phyloP scores from a whole-genome alignment of 1,284 basidiomycete genomes.

The Sporisorium iseilematis-ciliati region DNA sequence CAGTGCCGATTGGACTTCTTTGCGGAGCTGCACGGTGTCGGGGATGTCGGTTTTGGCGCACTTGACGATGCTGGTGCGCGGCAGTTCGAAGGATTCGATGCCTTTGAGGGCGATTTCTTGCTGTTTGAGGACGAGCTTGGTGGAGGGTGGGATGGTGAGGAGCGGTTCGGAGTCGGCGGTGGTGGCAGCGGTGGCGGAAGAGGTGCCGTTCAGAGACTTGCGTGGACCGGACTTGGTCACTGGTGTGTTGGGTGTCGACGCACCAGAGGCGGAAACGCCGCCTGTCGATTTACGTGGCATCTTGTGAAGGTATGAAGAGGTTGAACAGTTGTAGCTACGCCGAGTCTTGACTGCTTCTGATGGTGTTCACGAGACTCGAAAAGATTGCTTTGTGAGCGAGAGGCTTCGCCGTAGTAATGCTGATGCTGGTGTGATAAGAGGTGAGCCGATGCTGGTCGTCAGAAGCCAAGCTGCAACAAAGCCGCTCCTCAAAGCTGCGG shows the following conservation, averaged over 20 bases:
- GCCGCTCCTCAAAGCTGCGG: too few species aligned
- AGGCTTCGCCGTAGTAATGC: too few species aligned
- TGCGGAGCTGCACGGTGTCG: slow-evolving; percentile 85
- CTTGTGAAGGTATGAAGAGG: neutral
- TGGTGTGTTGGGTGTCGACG: slow-evolving; percentile 18
- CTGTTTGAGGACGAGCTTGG: slow-evolving; percentile 30
- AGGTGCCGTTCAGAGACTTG: slow-evolving; percentile 5
- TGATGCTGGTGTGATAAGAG: too few species aligned
- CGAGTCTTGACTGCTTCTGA: too few species aligned
- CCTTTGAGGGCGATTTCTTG: slow-evolving; percentile 41
- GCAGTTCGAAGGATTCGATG: slow-evolving; percentile 87
- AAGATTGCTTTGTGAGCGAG: too few species aligned
- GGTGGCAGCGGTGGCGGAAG: neutral
- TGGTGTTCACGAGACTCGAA: too few species aligned
- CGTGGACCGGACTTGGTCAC: neutral
- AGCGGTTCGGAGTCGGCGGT: slow-evolving; percentile 1
- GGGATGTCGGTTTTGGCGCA: slow-evolving; percentile 83
- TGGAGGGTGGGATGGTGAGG: slow-evolving; percentile 8
- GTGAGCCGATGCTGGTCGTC: too few species aligned
- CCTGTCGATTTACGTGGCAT: slow-evolving; percentile 42
- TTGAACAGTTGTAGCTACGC: too few species aligned
- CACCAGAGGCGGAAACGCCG: neutral
- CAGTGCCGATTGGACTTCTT: slow-evolving; percentile 84
- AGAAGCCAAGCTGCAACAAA: too few species aligned
- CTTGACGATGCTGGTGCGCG: slow-evolving; percentile 82